Conservation (phyloP, 2,329 filamentous ascomycete genomes). For the Calonectria montana region DNA sequence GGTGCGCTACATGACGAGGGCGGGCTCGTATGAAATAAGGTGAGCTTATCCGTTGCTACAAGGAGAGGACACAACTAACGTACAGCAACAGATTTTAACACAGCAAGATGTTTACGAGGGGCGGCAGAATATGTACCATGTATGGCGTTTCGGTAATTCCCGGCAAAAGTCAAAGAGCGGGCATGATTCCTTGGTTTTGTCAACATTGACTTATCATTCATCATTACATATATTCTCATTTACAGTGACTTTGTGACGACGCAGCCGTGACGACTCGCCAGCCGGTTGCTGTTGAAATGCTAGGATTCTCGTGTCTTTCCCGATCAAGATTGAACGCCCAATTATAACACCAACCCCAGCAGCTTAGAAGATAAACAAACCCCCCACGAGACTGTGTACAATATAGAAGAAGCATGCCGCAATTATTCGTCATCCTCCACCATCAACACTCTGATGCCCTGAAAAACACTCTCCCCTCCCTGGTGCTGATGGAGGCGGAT, state of each 20-base stretch:
- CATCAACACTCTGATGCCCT: slow-evolving; percentile 42
- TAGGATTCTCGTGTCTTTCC: neutral
- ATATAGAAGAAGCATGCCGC: neutral
- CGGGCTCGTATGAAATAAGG: slow-evolving; percentile 97
- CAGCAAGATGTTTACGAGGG: slow-evolving; percentile 22
- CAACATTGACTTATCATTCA: slow-evolving; percentile 32
- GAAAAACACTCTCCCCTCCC: slow-evolving; percentile 31
- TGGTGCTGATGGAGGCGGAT: slow-evolving; percentile 46
- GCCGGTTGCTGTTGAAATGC: neutral
- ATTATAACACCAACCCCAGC: neutral
- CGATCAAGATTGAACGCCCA: neutral
- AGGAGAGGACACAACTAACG: slow-evolving; percentile 25
- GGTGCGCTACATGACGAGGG: slow-evolving; percentile 98
- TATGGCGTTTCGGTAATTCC: slow-evolving; percentile 47
- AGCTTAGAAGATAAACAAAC: slow-evolving; percentile 3
- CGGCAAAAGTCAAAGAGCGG: slow-evolving; percentile 44
- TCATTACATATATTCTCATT: slow-evolving; percentile 19
- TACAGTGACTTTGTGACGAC: slow-evolving; percentile 2
- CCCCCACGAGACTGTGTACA: neutral
- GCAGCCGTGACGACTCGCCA: neutral
- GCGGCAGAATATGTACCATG: slow-evolving; percentile 44
- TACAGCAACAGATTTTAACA: slow-evolving; percentile 49
- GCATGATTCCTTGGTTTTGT: slow-evolving; percentile 36
- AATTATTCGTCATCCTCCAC: slow-evolving; percentile 37
- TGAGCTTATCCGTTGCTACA: slow-evolving; percentile 49